Percentiles rank a stretch among this genome's conserved stretches.
phyloP scores from a whole-genome alignment of 768 basidiomycete species.

The Russula vinacea region DNA sequence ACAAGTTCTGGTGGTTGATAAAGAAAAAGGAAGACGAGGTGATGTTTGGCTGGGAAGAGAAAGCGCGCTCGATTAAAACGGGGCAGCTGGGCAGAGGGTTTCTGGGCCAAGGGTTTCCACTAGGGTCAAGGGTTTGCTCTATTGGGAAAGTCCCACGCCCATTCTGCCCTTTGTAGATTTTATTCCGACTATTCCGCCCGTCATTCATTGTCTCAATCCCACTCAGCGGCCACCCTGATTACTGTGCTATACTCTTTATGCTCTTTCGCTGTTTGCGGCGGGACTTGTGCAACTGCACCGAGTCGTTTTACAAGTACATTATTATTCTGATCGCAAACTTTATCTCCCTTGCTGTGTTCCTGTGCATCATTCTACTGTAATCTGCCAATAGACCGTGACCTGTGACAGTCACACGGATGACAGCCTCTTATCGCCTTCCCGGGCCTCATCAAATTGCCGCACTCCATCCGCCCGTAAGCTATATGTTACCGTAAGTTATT shows the following conservation, averaged over 20 bases:
- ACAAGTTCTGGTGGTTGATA: slow-evolving; percentile 28
- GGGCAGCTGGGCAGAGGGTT: slow-evolving; percentile 33
- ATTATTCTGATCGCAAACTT: slow-evolving; percentile 13
- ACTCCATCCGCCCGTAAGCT: slow-evolving; percentile 1
- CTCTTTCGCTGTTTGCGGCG: not conserved
- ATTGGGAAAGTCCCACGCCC: slow-evolving; percentile 27
- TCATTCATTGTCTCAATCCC: not conserved
- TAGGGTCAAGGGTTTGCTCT: slow-evolving; percentile 31
- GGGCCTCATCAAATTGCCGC: not conserved
- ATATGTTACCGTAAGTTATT: not conserved
- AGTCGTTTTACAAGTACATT: not conserved
- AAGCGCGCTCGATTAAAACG: slow-evolving; percentile 30
- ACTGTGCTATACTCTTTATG: not conserved
- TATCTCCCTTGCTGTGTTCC: slow-evolving; percentile 13
- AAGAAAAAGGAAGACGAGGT: slow-evolving; percentile 26
- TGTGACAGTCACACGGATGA: slow-evolving; percentile 13
- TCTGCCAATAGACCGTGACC: not conserved
- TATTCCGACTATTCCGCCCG: slow-evolving; percentile 6
- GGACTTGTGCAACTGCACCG: not conserved
- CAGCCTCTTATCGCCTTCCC: slow-evolving; percentile 1
- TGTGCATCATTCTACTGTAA: too few relatives aligned
- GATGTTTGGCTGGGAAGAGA: slow-evolving; percentile 26
- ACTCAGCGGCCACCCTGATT: not conserved
- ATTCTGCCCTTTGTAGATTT: slow-evolving; percentile 4
- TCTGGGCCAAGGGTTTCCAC: slow-evolving; percentile 30